These are phyloP conservation scores for Tetradesmus lagerheimii DNA, from an alignment of 139 green algal species.

Conservation along the genomic window DNA sequence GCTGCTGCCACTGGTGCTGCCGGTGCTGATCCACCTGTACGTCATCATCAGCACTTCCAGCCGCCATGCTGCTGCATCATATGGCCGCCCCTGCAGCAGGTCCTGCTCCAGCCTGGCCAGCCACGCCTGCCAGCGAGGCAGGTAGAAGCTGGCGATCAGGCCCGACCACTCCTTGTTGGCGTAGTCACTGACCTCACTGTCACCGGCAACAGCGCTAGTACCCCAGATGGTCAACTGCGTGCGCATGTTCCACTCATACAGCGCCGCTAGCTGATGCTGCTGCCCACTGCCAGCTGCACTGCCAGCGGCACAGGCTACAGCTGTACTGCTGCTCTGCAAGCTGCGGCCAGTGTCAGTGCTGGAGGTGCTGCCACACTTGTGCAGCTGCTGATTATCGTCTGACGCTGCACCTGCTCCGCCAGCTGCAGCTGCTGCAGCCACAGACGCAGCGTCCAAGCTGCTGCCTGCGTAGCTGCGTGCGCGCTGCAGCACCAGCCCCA, in stretches of 20 bases:
- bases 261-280: background rate
- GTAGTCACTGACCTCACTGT: conserved; percentile 59
- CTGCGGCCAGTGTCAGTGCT: conserved; percentile 25
- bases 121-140: conserved; percentile 56
- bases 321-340: background rate
- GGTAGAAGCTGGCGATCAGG: conserved; percentile 58
- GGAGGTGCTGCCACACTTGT: background rate
- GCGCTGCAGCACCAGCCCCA: conserved; percentile 50
- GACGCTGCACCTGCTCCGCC: background rate
- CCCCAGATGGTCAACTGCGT: conserved; percentile 63
- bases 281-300: conserved; percentile 15
- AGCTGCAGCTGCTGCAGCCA: background rate
- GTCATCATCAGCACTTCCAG: conserved; percentile 55
- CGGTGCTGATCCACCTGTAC: conserved; percentile 38
- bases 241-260: conserved; percentile 60
- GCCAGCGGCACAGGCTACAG: background rate
- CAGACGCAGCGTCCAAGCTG: background rate
- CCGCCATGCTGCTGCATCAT: conserved; percentile 50
- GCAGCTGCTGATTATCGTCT: background rate
- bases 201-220: conserved; percentile 29
- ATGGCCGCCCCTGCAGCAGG: conserved; percentile 34
- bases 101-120: conserved; percentile 53
- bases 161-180: conserved; percentile 63
- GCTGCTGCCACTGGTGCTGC: background rate
- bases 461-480: conserved; percentile 25